These are phyloP conservation scores for Suillus discolor DNA, from an alignment of 768 basidiomycete genomes.

Conservation along the genomic window DNA sequence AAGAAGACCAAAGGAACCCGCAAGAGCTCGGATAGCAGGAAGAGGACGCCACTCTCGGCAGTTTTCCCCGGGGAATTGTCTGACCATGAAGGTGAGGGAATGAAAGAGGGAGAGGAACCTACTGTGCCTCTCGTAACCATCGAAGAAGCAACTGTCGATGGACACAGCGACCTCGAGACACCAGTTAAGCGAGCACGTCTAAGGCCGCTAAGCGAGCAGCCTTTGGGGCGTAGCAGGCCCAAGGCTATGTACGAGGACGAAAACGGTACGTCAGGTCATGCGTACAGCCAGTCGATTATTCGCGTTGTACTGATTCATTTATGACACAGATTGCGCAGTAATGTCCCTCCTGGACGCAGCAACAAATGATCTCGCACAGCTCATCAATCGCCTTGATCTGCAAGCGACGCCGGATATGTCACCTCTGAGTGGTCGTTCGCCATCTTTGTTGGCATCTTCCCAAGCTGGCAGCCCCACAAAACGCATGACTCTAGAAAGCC, in stretches of 20 bases:
- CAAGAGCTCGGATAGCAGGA: slow-evolving; percentile 51
- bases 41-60: slow-evolving; percentile 54
- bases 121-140: slow-evolving; percentile 39
- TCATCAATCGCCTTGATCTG: slow-evolving; percentile 81
- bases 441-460: slow-evolving; percentile 14
- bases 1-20: slow-evolving; percentile 33
- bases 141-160: slow-evolving; percentile 57
- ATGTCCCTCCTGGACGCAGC: slow-evolving; percentile 77
- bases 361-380: slow-evolving; percentile 74
- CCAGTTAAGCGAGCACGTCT: slow-evolving; percentile 45
- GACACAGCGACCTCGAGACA: slow-evolving; percentile 36
- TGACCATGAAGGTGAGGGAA: slow-evolving; percentile 16
- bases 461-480: slow-evolving; percentile 37
- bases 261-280: slow-evolving; percentile 35
- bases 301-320: neutral
- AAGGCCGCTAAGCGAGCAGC: slow-evolving; percentile 68
- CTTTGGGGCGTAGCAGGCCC: slow-evolving; percentile 51
- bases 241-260: slow-evolving; percentile 51
- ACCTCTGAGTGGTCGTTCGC: slow-evolving; percentile 37
- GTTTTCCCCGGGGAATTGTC: slow-evolving; percentile 54
- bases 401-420: slow-evolving; percentile 66
- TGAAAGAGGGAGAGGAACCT: slow-evolving; percentile 11
- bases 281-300: neutral
- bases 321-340: slow-evolving; percentile 44
- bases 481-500: slow-evolving; percentile 36